Evolutionary conservation across 1,284 basidiomycete species (phyloP), one percentile per base, ranked within the genome.

Genomic region (Leccinum brunneo-olivaceum): DNA sequence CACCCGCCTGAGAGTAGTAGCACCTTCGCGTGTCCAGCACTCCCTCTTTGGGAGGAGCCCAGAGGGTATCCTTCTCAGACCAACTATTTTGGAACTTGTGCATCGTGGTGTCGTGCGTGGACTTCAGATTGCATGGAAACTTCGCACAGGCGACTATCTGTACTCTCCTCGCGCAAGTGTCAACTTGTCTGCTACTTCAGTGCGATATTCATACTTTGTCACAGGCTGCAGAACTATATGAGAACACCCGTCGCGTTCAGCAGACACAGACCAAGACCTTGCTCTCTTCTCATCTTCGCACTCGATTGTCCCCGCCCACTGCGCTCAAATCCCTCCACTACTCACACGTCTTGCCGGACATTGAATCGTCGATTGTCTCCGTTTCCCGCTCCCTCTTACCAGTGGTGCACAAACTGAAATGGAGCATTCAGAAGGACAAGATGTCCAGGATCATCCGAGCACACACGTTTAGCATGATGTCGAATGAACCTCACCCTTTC

Each of bases 51-150:
- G 69, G 2, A 67, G 63, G 39, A 70, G 74, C 45, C 66, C 74
- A 1, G 62, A 69, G 24, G 82, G 81, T 5, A 58, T 70, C 28
- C 66, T 71, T 15, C 59, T 85, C 15, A 68, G 84, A 37, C 82
- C 84, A 3, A 79, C 79, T 4, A 58, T 84, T 5, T 67, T 68
- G 14, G 82, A 86, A 42, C 67, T 86, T 14, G 73, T 83, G 8
- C 77, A 81, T 34, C 67, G 83, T 37, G 76, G 78, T 20, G 79
- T 86, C 40, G 73, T 86, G 43, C 76, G 75, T 25, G 84, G 83
- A 3, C 61, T 83, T 30, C 73, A 73, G 15, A 72, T 85, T 39
- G 80, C 81, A 57, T 63, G 80, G 46, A 64, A 74, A 45, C 82
- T 77, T 75, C 71, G 80, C 50, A 68, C 69, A 49, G 84, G 83